Evolutionary conservation across 176 grass and related monocot genomes (phyloP), one percentile per base, ranked within the genome.

Genomic region (Lolium rigidum): DNA sequence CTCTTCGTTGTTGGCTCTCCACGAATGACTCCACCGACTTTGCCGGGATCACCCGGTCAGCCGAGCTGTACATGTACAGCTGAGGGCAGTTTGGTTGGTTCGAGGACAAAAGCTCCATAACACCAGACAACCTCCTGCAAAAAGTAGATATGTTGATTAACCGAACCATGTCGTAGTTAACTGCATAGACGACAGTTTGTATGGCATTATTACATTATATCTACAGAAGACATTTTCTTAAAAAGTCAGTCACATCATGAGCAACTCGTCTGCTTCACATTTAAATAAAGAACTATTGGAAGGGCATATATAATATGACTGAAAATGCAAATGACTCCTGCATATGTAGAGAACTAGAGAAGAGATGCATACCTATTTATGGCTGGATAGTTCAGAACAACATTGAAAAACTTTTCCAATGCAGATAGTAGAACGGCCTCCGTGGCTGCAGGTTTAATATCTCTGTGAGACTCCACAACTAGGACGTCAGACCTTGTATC

Each of bases 1-100:
- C 86, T 78, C 78, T 95, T 41, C 85, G 86, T 83, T 94, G 88
- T 83, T 93, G 95, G 48, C 73, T 83, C 71, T 93, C 91, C 15
- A 94, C 49, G 10, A 98, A 98, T 1, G 88, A 89, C 77, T 95
- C 88, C 51, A 95, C 89, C 2, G 93, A 98, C 65, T 88, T 92
- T 16, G 88, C 89, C 3, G 95, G 95, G 67, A 98, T 98, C 10
- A 98, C 95, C 82, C 90, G 72, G 25, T 98, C 95, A 0, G 65
- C 86, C 0, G 92, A 94, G 74, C 92, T 94, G 83, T 94, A 94
- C 58, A 94, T 86, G 68, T 94, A 94, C n/a, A 94, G 65, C 41
- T 94, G 92, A 6, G 88, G 88, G 59, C 92, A 94, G n/a, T 83
- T 88, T 22, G 92, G 92, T 65, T 94, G 92, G 31, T 88, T 86